Evolutionary conservation across 495 filamentous ascomycete species (phyloP), one percentile per base, ranked within the genome.

Genomic region (Podospora sp.): DNA sequence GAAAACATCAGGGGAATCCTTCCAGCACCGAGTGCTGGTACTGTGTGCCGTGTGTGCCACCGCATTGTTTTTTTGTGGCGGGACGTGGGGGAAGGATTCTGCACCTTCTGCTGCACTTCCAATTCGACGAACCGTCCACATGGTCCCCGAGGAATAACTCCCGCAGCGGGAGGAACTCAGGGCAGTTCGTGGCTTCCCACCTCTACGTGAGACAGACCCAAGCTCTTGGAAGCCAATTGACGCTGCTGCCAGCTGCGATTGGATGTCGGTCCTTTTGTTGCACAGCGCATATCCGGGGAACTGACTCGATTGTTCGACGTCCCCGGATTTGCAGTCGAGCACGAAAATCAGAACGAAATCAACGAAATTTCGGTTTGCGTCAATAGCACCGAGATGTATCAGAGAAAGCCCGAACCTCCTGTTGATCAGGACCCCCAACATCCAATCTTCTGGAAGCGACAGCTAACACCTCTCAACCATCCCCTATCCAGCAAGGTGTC

Each of bases 201-300:
- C 35, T 61, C 58, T 14, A 36, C 24, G 6, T 61, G 58, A 61
- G 58, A 61, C 58, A 49, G 58, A 61, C 58, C 58, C 58, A 61
- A 46, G 58, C 33, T 46, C 58, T 22, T 46, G 58, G 58, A 46
- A 36, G 11, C 29, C 24, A 26, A 58, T 14, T 46, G 27, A 8
- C 1, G 24, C n/a, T 40, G 29, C 1, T 61, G 27, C 58, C 18
- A 61, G 18, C 21, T 46, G 58, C 35, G 58, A 61, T 61, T 46
- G 58, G 33, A 40, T 16, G 8, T 22, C 14, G 3, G 21, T 24
- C n/a, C 25, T 22, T 55, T 12, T 55, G 9, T 6, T 26, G 52
- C 20, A 55, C 29, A 33, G 29, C 29, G 29, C 29, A 33, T 33
- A 8, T 33, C 29, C 8, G 29, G 29, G 29, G 29, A 33, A 33